These are phyloP conservation scores for Solanum piurae DNA, from an alignment of 257 asterid species.

Conservation along the genomic window DNA sequence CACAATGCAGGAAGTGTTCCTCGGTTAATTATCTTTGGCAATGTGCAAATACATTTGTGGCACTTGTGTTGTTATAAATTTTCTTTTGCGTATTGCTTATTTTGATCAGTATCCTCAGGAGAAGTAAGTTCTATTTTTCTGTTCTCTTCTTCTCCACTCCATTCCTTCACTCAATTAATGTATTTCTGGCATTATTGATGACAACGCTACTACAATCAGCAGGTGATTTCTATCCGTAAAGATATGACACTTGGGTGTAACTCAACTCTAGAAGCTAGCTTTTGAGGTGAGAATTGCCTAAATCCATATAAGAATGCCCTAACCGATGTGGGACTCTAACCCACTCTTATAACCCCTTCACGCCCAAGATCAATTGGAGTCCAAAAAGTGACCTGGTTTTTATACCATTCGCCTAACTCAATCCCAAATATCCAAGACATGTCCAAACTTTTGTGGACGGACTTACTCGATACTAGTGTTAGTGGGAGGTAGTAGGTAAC, in stretches of 20 bases:
- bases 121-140: background rate
- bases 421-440: background rate
- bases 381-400: background rate
- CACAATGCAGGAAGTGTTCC: background rate
- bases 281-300: background rate
- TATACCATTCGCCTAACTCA: background rate
- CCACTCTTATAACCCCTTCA: background rate
- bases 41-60: background rate
- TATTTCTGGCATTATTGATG: background rate
- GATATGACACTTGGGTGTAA: background rate
- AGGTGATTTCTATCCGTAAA: background rate
- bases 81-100: background rate
- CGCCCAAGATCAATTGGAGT: background rate
- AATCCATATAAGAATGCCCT: background rate
- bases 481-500: background rate
- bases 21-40: background rate
- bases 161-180: background rate
- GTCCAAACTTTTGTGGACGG: background rate
- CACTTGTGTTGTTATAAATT: background rate
- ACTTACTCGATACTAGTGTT: background rate
- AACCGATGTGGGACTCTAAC: background rate
- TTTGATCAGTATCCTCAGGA: background rate
- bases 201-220: background rate
- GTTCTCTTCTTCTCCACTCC: background rate
- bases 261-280: background rate